Evolutionary conservation across 1,284 basidiomycete genomes (phyloP).

Genomic region (Neolentinus lepideus): DNA sequence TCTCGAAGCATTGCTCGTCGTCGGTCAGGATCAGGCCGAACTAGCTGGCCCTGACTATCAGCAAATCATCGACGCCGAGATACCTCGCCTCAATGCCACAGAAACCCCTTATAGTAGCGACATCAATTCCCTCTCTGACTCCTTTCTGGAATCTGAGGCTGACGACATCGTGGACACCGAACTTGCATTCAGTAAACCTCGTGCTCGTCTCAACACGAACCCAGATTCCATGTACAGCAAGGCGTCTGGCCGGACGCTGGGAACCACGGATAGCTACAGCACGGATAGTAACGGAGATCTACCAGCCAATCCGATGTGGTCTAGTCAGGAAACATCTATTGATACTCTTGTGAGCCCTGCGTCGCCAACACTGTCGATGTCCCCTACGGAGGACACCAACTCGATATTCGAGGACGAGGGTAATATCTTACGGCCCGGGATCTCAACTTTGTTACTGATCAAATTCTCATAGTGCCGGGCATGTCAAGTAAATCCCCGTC

Average conservation of each 20-base stretch:
- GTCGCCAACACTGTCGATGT: not conserved
- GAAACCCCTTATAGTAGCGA: slow-evolving; percentile 34
- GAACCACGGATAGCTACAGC: not conserved
- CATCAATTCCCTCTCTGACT: slow-evolving; percentile 6
- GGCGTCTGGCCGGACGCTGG: not conserved
- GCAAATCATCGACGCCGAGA: slow-evolving; percentile 66
- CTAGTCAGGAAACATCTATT: not conserved
- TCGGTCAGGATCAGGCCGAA: slow-evolving; percentile 66
- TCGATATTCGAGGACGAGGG: slow-evolving; percentile 29
- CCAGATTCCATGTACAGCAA: slow-evolving; percentile 16
- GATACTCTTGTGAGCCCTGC: not conserved
- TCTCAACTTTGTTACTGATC: not conserved
- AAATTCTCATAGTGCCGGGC: not conserved
- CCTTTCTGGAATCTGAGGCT: slow-evolving; percentile 26
- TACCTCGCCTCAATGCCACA: slow-evolving; percentile 58
- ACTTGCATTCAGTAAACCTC: slow-evolving; percentile 37
- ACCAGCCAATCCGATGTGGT: not conserved
- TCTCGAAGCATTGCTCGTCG: slow-evolving; percentile 48
- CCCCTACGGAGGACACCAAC: slow-evolving; percentile 16
- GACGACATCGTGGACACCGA: slow-evolving; percentile 62
- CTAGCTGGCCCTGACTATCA: slow-evolving; percentile 61
- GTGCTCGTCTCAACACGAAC: slow-evolving; percentile 2
- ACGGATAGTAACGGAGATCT: not conserved
- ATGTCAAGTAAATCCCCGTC: slow-evolving; percentile 23
- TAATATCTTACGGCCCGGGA: slow-evolving; percentile 11